These are phyloP conservation scores for Elongisporangium senticosum DNA, from an alignment of 352 stramenopile species.

Conservation along the genomic window DNA sequence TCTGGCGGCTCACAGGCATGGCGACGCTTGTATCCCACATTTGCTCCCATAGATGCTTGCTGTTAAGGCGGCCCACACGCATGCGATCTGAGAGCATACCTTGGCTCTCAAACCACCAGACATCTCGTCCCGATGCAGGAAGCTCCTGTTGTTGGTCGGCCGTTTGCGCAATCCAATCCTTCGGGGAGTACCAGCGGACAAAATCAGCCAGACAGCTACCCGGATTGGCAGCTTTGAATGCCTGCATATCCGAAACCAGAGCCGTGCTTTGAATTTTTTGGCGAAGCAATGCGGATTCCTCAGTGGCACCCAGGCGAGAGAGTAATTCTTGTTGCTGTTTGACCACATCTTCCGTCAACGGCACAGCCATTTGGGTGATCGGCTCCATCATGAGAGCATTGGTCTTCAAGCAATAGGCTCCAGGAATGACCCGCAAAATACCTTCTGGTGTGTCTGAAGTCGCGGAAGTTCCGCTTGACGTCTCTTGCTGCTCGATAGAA, in stretches of 20 bases:
- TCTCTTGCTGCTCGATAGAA: slow-evolving; percentile 50
- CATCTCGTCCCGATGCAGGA: slow-evolving; percentile 30
- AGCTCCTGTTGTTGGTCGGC: slow-evolving; percentile 16
- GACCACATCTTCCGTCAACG: slow-evolving; percentile 73
- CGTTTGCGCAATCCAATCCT: slow-evolving; percentile 57
- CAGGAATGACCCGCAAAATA: slow-evolving; percentile 23
- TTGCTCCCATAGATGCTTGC: slow-evolving; percentile 68
- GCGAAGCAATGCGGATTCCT: slow-evolving; percentile 58
- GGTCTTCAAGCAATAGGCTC: slow-evolving; percentile 36
- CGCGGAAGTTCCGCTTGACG: slow-evolving; percentile 3
- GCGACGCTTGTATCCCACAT: slow-evolving; percentile 61
- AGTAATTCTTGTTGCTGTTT: slow-evolving; percentile 75
- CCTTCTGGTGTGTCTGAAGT: slow-evolving; percentile 17
- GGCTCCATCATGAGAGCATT: slow-evolving; percentile 53
- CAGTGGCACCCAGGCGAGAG: slow-evolving; percentile 53
- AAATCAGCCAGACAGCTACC: slow-evolving; percentile 65
- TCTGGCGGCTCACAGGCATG: slow-evolving; percentile 55
- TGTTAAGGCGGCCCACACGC: slow-evolving; percentile 28
- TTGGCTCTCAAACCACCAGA: slow-evolving; percentile 68
- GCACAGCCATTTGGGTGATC: slow-evolving; percentile 56
- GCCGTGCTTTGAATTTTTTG: slow-evolving; percentile 72
- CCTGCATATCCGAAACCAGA: slow-evolving; percentile 80
- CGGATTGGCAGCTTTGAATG: slow-evolving; percentile 81
- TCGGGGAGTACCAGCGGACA: slow-evolving; percentile 80
- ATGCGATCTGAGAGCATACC: slow-evolving; percentile 74